Base-by-base conservation (phyloP, 495 filamentous ascomycete genomes). In the Copromyces sp. region DNA sequence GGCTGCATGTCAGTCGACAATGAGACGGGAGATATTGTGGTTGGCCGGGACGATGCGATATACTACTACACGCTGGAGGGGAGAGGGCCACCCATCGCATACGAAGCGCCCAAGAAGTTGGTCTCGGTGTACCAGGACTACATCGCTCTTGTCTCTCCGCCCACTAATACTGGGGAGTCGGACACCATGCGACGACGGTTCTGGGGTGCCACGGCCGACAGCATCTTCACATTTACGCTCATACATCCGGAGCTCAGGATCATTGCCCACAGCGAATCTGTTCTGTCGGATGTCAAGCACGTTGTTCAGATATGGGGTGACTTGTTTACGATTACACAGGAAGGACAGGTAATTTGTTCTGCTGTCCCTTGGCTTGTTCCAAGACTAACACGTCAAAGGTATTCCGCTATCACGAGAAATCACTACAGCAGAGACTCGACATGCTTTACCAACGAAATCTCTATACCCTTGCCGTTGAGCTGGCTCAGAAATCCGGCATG, bases 361-460 rank as follows among this genome's bases (percentile, higher is more conserved):
- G 16, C 42, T 65, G 24, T 32, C 9, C 16, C 39, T 0, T 3
- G 4, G 5, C 16, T 9, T 8, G 9, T 12, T 20, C 1, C 2
- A 2, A 39, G 40, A 37, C 73, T 74, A n/a, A 72, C 9, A 8
- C 2, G 1, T 32, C 38, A 45, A 47, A 94, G 92, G 87, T 97
- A 37, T 92, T 90, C 73, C 91, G 93, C 6, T 99, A 99, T 79
- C 93, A 94, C 74, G 94, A 98, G 77, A 98, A 97, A 81, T 87
- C 89, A 0, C 85, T 98, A 9, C 91, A 94, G 75, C 94, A 98
- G 75, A 92, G 94, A 77, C 86, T 99, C 3, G 96, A 98, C 75
- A 92, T 98, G 73, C 86, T 99, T 24, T 98, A 97, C 72, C 93
- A 97, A 74, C 90, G 94, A 72, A 97, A 98, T 76, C 87, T 98